Conservation (phyloP, 306 rosid species). For the Acacia acuminata region DNA sequence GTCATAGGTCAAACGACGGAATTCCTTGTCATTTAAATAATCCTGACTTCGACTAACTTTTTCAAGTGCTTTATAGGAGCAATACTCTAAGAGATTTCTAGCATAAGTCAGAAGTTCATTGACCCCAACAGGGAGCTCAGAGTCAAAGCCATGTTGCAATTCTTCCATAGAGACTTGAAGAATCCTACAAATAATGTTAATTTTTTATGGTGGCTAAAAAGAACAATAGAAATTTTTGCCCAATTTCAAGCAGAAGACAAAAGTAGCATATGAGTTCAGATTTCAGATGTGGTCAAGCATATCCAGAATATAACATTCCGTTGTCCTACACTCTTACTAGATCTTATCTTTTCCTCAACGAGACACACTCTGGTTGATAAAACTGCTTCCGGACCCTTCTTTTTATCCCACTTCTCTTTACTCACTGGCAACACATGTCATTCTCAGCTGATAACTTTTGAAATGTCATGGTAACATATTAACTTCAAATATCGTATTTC, state of each 20-base stretch:
- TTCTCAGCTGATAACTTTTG: neutral
- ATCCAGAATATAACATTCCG: neutral
- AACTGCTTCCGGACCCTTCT: neutral
- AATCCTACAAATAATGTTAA: conserved; percentile 51
- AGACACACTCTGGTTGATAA: neutral
- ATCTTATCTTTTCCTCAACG: neutral
- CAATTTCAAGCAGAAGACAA: neutral
- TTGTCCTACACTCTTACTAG: neutral
- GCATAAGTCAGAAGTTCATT: conserved; percentile 71
- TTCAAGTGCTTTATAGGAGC: conserved; percentile 70
- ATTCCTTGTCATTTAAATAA: conserved; percentile 60
- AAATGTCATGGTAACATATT: neutral
- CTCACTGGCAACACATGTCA: neutral
- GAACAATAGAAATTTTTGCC: neutral
- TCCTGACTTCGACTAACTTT: conserved; percentile 38
- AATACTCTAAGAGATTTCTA: conserved; percentile 71
- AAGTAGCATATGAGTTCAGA: neutral
- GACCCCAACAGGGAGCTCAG: conserved; percentile 56
- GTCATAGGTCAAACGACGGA: conserved; percentile 74
- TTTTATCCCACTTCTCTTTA: neutral
- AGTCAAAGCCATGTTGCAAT: conserved; percentile 68
- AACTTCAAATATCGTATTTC: neutral
- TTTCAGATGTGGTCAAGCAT: neutral
- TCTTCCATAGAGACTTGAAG: conserved; percentile 60
- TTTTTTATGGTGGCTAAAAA: neutral